Evolutionary conservation across 768 basidiomycete genomes (phyloP), one percentile per base, ranked within the genome.

Genomic region (Galerina marginata): DNA sequence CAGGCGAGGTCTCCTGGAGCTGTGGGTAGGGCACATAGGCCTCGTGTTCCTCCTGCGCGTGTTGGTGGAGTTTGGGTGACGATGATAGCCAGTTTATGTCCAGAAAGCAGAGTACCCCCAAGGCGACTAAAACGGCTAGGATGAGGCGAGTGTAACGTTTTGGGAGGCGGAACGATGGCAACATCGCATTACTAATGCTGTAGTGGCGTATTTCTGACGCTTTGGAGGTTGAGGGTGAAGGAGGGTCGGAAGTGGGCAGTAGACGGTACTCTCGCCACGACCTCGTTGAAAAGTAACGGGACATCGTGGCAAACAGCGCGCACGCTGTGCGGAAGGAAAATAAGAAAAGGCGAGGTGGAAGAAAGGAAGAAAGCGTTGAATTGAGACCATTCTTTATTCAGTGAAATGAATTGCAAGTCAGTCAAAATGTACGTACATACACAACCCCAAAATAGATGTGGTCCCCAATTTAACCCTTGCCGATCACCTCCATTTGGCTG

Each of bases 141-240:
- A 65, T 26, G 26, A 65, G 58, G 4, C 66, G 63, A 7, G 58
- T 33, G 39, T 67, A 67, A n/a, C 63, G 60, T 40, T 60, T 60
- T 20, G 65, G 63, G 25, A 58, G 44, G n/a, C 47, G 16, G 29
- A 42, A 42, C 9, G 43, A 20, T 36, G 50, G n/a, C 7, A 20
- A 23, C 11, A 38, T n/a, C 9, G 11, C 4, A 16, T 26, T 25
- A 6, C 20, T 23, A 16, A 43, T 15, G 36, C 29, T 33, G 4
- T 33, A 7, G 29, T 33, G 29, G 29, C 29, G 29, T 33, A 33
- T 33, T 4, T 33, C 29, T 33, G 29, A 33, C 29, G 45, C 2
- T 46, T 56, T 56, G 40, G 54, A 44, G 54, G 40, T 26, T 15
- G 44, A 36, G 14, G 43, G 40, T 26, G 44, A 23, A 7, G 40